Percentiles rank a stretch among this genome's conserved stretches.
Evolutionary conservation across 75 land plant species (phyloP).

Genomic region (Picea sitchensis): DNA sequence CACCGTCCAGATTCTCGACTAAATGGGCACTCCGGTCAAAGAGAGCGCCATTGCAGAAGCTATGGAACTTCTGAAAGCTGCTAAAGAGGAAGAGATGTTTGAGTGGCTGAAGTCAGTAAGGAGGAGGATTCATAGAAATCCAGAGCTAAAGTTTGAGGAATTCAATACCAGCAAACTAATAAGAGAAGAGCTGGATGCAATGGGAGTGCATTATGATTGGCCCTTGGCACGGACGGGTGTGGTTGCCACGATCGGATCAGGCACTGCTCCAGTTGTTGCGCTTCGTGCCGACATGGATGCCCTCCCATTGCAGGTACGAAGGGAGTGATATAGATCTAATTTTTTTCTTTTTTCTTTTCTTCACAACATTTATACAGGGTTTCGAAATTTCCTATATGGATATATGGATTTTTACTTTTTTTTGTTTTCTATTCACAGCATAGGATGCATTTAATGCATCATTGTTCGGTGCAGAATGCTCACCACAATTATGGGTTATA

Average conservation of each 20-base stretch:
- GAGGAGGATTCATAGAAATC: slow-evolving; percentile 60
- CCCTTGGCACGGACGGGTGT: slow-evolving; percentile 74
- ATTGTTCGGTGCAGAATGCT: no score
- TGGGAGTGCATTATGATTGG: slow-evolving; percentile 53
- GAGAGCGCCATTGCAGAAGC: no score
- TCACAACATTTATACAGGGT: no score
- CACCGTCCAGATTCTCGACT: no score
- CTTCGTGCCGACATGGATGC: slow-evolving; percentile 91
- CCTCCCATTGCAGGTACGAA: slow-evolving; percentile 63
- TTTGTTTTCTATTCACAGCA: no score
- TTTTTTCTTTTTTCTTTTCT: no score
- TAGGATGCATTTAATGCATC: no score
- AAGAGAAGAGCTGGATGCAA: slow-evolving; percentile 50
- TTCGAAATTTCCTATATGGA: no score
- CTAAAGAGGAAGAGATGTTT: slow-evolving; percentile 33
- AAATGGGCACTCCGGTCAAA: no score
- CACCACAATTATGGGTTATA: no score
- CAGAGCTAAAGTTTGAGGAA: slow-evolving; percentile 69
- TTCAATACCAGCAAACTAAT: slow-evolving; percentile 56
- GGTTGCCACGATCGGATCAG: slow-evolving; percentile 59
- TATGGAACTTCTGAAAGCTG: slow-evolving; percentile 25
- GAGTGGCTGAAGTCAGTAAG: slow-evolving; percentile 53
- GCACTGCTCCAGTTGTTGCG: slow-evolving; percentile 43
- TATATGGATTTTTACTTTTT: no score
- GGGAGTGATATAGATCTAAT: no score